These are phyloP conservation scores for Sporothrix variecibatus DNA, from an alignment of 2,329 filamentous ascomycete species.

Conservation along the genomic window DNA sequence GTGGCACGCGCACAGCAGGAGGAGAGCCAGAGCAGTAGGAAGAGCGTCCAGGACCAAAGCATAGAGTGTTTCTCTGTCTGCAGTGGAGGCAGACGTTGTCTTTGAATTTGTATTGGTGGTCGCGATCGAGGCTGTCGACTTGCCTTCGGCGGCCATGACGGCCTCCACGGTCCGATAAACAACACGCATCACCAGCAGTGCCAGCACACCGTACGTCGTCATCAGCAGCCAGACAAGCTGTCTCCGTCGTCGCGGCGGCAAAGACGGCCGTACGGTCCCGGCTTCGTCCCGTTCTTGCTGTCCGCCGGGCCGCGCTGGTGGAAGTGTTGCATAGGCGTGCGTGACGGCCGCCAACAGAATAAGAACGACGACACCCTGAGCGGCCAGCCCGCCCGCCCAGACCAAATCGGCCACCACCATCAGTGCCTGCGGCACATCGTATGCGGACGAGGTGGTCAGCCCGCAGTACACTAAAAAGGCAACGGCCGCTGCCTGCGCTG, in stretches of 20 bases:
- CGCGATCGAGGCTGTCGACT: background rate
- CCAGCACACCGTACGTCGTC: conserved; percentile 8
- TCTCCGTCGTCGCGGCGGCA: background rate
- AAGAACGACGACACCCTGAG: background rate
- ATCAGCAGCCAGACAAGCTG: conserved; percentile 11
- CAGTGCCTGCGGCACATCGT: background rate
- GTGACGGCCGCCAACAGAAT: background rate
- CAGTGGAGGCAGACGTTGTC: background rate
- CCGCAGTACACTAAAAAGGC: conserved; percentile 10
- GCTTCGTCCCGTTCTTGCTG: background rate
- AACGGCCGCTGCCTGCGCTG: background rate
- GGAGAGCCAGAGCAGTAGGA: background rate
- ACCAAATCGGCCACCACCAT: background rate
- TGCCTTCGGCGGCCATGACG: background rate
- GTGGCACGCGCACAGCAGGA: conserved; percentile 9
- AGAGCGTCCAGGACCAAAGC: conserved; percentile 1
- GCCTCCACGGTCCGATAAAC: background rate
- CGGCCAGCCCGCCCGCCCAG: conserved; percentile 2
- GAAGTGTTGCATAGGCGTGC: conserved; percentile 3
- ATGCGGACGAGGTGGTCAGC: background rate
- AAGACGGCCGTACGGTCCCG: background rate
- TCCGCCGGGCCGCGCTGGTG: conserved; percentile 1
- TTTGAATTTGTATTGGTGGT: background rate
- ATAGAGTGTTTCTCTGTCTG: background rate
- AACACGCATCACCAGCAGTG: conserved; percentile 5